These are phyloP conservation scores for Hericium rajendrae DNA, from an alignment of 768 basidiomycete genomes.

Conservation along the genomic window DNA sequence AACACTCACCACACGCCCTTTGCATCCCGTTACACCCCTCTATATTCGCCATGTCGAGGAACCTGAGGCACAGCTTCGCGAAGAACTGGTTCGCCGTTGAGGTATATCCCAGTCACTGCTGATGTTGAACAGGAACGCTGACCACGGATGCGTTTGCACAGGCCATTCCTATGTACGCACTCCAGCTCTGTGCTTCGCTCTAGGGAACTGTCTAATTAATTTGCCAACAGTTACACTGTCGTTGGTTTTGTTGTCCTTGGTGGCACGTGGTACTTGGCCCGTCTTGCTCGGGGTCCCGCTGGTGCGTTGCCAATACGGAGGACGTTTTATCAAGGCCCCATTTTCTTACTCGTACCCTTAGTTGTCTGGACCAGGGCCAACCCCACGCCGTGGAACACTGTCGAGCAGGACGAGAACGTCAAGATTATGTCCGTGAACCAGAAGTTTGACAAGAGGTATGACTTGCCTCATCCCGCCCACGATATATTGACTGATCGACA, in stretches of 20 bases:
- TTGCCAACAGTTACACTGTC: slow-evolving; percentile 32
- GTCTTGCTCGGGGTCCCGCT: slow-evolving; percentile 34
- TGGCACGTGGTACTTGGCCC: slow-evolving; percentile 32
- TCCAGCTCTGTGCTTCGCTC: not conserved
- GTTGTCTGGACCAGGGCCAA: slow-evolving; percentile 61
- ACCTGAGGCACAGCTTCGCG: slow-evolving; percentile 7
- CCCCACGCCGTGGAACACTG: slow-evolving; percentile 83
- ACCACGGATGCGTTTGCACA: not conserved
- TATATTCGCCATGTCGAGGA: not conserved
- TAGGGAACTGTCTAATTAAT: not conserved
- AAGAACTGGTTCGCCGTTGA: slow-evolving; percentile 16
- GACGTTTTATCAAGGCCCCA: not conserved
- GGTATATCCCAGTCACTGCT: slow-evolving; percentile 1
- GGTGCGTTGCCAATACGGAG: slow-evolving; percentile 18
- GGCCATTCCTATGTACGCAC: slow-evolving; percentile 14
- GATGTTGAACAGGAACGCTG: not conserved
- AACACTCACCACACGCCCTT: not conserved
- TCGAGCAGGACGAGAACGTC: slow-evolving; percentile 65
- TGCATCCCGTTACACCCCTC: not conserved
- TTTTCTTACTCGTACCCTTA: slow-evolving; percentile 15
- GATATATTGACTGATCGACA: slow-evolving; percentile 4
- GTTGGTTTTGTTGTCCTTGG: slow-evolving; percentile 36
- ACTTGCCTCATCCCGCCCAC: slow-evolving; percentile 2
- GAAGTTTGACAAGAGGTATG: slow-evolving; percentile 67
- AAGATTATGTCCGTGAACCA: slow-evolving; percentile 64